Base-by-base conservation (phyloP, 352 stramenopile genomes). In the Globisporangium splendens region DNA sequence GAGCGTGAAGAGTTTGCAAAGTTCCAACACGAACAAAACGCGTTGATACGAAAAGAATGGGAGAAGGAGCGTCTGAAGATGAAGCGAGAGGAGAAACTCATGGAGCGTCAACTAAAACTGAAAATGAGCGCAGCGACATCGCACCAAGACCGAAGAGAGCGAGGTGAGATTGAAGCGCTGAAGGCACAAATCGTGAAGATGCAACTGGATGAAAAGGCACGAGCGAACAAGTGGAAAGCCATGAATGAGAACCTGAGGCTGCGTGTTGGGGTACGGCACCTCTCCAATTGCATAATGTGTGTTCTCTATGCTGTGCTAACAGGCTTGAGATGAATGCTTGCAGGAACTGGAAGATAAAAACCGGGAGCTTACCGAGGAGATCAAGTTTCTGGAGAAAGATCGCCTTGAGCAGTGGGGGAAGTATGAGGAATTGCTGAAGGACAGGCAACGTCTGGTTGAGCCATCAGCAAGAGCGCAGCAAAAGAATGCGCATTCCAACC, bases 171-270 rank as follows among this genome's bases (percentile, higher is more conserved):
- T 0, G 86, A 92, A 48, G 66, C 70, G 22, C 66, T 95, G 13
- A 92, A 91, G 61, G 86, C 86, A 2, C 84, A 94, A 50, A 88
- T 95, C 28, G 79, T 92, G 47, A 88, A 84, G 20, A 77, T 94
- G 57, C 73, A 95, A 49, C 50, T 93, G 17, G 86, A 95, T 17
- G 77, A 90, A 50, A 80, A 77, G 46, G 56, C 63, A 41, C 59
- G 73, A 52, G 62, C 63, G 56, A 63, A 20, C 41, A 94, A 93
- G 50, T 78, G 70, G 59, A 95, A 94, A 61, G 69, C 70, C 33
- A 75, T 63, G 39, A 88, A 73, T 31, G 80, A 94, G 15, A 85
- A 72, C 8, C 62, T 94, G 24, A 69, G 82, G 21, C 79, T 89
- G 50, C 71, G 84, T 39, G 70, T 93, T 58, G 56, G 61, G 68